Evolutionary conservation across 805 yeast genomes (phyloP).

Genomic region (Starmerella tilneyi): DNA sequence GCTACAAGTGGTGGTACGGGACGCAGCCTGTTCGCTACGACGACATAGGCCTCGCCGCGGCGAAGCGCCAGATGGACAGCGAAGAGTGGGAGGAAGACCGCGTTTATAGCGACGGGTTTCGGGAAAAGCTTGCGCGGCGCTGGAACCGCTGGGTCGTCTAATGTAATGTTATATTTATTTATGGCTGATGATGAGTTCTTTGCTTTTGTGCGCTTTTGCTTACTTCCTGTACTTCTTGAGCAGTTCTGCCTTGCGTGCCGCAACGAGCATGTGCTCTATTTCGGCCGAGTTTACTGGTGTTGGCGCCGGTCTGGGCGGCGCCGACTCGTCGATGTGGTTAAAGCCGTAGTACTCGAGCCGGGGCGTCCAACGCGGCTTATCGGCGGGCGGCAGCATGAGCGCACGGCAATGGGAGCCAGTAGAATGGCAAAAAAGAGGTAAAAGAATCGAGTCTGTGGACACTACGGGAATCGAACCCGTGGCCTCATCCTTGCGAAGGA

Average conservation of each 20-base stretch:
- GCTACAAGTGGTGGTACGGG: constrained; percentile 48
- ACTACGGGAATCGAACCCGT: constrained; percentile 37
- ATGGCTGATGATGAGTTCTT: constrained; percentile 1
- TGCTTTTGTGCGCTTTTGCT: background rate
- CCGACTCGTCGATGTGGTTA: too few species aligned
- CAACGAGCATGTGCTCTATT: constrained; percentile 11
- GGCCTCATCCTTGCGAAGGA: constrained; percentile 32
- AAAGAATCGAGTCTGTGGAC: constrained; percentile 25
- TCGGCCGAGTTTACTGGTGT: constrained; percentile 10
- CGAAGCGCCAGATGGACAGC: constrained; percentile 18
- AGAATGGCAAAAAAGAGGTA: constrained; percentile 9
- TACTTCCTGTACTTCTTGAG: background rate
- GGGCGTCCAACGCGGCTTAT: background rate
- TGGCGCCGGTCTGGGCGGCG: background rate
- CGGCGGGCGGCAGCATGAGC: background rate
- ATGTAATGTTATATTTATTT: background rate
- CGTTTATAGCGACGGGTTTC: constrained; percentile 17
- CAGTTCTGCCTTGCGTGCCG: constrained; percentile 9
- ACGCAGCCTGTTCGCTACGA: constrained; percentile 58
- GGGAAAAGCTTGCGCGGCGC: constrained; percentile 8
- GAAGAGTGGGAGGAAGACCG: constrained; percentile 27
- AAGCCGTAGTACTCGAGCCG: constrained; percentile 1
- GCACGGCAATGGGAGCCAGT: background rate
- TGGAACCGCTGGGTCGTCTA: background rate
- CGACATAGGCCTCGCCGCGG: constrained; percentile 66